Evolutionary conservation across 768 basidiomycete species (phyloP).

Genomic region (Dacryopinax primogenitus): DNA sequence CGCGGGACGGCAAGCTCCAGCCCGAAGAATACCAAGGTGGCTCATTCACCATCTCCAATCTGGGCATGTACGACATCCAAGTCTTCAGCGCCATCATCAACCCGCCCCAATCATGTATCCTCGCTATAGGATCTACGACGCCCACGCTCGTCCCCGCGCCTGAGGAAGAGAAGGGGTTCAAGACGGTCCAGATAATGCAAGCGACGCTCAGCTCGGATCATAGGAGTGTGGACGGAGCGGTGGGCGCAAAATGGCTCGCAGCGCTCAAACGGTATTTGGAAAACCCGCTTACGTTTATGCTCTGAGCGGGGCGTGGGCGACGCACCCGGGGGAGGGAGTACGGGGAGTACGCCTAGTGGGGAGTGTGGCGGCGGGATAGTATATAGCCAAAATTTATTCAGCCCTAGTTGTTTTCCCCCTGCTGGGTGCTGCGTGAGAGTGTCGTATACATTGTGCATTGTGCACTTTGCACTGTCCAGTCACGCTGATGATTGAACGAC

Average conservation of each 20-base stretch:
- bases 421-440: too few relatives aligned
- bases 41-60: slow-evolving; percentile 96
- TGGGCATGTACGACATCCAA: slow-evolving; percentile 92
- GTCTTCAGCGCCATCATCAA: slow-evolving; percentile 99
- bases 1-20: slow-evolving; percentile 88
- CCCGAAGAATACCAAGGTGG: slow-evolving; percentile 98
- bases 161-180: slow-evolving; percentile 89
- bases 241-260: slow-evolving; percentile 81
- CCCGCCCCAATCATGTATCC: slow-evolving; percentile 93
- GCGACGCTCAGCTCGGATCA: slow-evolving; percentile 93
- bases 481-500: too few relatives aligned
- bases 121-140: slow-evolving; percentile 81
- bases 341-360: neutral
- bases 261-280: slow-evolving; percentile 95
- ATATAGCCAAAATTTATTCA: neutral
- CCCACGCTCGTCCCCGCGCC: slow-evolving; percentile 77
- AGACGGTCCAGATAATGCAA: slow-evolving; percentile 83
- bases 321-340: neutral
- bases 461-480: too few relatives aligned
- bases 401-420: too few relatives aligned
- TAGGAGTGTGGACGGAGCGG: slow-evolving; percentile 89
- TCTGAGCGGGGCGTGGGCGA: slow-evolving; percentile 38
- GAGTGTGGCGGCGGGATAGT: neutral
- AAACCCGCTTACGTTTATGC: slow-evolving; percentile 94
- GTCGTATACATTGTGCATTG: too few relatives aligned